Evolutionary conservation across 139 green algal species (phyloP), one percentile per base, ranked within the genome.

Genomic region (Picochlorum sp.): DNA sequence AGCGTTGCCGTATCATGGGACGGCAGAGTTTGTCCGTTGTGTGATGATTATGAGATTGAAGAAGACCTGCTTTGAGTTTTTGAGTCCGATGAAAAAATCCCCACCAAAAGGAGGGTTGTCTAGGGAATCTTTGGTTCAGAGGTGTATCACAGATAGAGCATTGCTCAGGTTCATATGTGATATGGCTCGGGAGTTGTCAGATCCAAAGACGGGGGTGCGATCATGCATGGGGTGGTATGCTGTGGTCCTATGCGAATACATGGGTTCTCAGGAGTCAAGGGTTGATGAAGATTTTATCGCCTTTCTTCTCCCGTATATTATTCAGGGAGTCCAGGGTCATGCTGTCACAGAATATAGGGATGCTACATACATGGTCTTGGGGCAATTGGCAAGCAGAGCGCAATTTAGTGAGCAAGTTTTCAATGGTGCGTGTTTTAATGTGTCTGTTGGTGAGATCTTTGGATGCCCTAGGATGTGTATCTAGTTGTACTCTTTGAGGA

Each of bases 11-110:
- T 97, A 91, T 73, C 91, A 97, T 73, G 62, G 74, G 28, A 96
- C 91, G 13, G 79, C 86, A 58, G 77, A 95, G 69, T 97, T 97
- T 79, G 90, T 94, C 32, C 85, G 83, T 11, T 78, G 96, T 63
- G 78, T 95, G 45, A 82, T 87, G 45, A 61, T 80, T 9, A 61
- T 91, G 49, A 59, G 73, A 8, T 66, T 97, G 8, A 67, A 86
- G 26, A 32, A 63, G 30, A 51, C 65, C 1, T 45, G 55, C 14
- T 96, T 78, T 71, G 65, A 67, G 4, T 96, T 85, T 63, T 68
- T 96, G 56, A 57, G 26, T 16, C 77, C 72, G 37, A 84, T 88
- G 63, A 82, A 94, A 69, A 45, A 64, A 13, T 79, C 49, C 21
- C 34, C 34, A 0, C 34, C 47, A 1, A 87, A 87, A 20, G 87